These are phyloP conservation scores for Stephania cephalantha DNA, from an alignment of 164 flowering plant species.

Conservation along the genomic window DNA sequence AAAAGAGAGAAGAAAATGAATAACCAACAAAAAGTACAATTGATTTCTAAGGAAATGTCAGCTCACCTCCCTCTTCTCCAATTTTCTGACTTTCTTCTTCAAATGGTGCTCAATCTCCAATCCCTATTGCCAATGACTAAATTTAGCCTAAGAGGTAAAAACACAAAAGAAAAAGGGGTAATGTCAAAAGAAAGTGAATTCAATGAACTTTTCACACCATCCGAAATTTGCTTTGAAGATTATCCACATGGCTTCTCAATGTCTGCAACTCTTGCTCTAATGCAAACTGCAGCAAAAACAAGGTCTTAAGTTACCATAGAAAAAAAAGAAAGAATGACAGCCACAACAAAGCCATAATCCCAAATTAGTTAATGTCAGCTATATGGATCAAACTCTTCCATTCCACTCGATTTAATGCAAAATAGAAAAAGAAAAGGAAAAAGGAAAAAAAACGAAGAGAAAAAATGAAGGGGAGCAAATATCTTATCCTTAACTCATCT, in stretches of 20 bases:
- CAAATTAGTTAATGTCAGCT: too few relatives aligned
- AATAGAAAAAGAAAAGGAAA: too few relatives aligned
- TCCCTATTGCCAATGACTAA: conserved; percentile 41
- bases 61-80: conserved; percentile 69
- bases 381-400: too few relatives aligned
- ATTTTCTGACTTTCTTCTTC: conserved; percentile 44
- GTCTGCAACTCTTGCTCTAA: conserved; percentile 62
- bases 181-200: background rate
- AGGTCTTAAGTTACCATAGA: conserved; percentile 26
- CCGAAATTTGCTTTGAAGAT: conserved; percentile 58
- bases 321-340: background rate
- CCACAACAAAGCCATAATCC: too few relatives aligned
- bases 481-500: too few relatives aligned
- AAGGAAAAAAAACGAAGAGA: too few relatives aligned
- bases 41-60: background rate
- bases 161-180: background rate
- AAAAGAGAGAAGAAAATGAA: conserved; percentile 1
- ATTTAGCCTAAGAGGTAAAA: background rate
- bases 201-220: conserved; percentile 40
- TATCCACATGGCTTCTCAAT: conserved; percentile 41
- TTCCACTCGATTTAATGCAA: too few relatives aligned
- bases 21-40: background rate
- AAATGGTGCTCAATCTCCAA: conserved; percentile 83
- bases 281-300: conserved; percentile 58
- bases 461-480: too few relatives aligned